Conservation (phyloP, 2,329 filamentous ascomycete species). For the Microsporum canis region DNA sequence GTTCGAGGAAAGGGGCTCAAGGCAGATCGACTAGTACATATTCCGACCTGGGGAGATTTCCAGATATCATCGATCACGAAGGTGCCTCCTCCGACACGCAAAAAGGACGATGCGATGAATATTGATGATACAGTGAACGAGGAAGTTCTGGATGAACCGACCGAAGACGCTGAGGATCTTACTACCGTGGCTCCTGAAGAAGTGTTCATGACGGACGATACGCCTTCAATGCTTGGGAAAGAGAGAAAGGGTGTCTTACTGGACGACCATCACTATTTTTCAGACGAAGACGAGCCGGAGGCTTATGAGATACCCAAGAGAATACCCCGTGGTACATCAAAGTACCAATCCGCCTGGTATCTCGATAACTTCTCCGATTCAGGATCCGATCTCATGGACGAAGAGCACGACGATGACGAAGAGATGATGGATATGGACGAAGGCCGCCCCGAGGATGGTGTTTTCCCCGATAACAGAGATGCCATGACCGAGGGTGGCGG, state of each 20-base stretch:
- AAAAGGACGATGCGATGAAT: conserved; percentile 52
- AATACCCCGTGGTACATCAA: conserved; percentile 81
- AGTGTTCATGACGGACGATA: conserved; percentile 60
- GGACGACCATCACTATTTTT: conserved; percentile 97
- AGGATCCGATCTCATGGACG: conserved; percentile 72
- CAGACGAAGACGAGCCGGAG: conserved; percentile 69
- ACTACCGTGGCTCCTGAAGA: conserved; percentile 79
- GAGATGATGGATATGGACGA: conserved; percentile 44
- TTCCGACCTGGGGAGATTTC: conserved; percentile 89
- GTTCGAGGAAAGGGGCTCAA: conserved; percentile 80
- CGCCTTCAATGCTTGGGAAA: conserved; percentile 40
- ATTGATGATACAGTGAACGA: conserved; percentile 46
- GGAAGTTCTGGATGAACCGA: conserved; percentile 55
- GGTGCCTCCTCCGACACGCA: conserved; percentile 52
- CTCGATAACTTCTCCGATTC: conserved; percentile 70
- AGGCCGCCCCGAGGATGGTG: conserved; percentile 65
- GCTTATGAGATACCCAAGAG: conserved; percentile 54
- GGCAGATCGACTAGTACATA: conserved; percentile 75
- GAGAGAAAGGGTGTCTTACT: conserved; percentile 77
- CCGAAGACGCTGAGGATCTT: conserved; percentile 70
- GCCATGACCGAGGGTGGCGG: conserved; percentile 63
- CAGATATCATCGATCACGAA: conserved; percentile 82
- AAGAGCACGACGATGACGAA: conserved; percentile 51
- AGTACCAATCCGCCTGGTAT: conserved; percentile 92
- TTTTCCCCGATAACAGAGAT: conserved; percentile 45